Conservation (phyloP, 805 yeast species). For the Yarrowia porcina region DNA sequence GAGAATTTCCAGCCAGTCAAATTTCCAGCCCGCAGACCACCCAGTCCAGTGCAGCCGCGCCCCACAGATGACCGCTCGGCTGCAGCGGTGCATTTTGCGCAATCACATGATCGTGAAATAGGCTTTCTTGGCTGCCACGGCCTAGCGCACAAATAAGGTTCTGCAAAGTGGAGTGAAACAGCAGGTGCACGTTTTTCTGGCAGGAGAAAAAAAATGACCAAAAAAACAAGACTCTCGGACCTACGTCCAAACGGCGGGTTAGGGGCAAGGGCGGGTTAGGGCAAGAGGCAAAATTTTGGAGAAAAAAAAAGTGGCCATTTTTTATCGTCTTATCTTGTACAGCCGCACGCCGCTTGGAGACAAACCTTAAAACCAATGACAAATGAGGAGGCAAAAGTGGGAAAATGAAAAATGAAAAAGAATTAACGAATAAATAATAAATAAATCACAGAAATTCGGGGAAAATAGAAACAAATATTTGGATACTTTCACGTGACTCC, state of each 20-base stretch:
- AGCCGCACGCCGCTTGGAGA: constrained; percentile 22
- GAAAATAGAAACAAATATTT: too few relatives aligned
- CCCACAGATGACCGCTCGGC: neutral
- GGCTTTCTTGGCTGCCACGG: too few relatives aligned
- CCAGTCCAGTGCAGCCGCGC: neutral
- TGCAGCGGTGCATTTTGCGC: neutral
- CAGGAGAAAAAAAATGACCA: neutral
- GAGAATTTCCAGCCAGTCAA: neutral
- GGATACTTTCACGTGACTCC: too few relatives aligned
- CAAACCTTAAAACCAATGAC: neutral
- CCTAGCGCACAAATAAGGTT: too few relatives aligned
- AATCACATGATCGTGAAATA: constrained; percentile 23
- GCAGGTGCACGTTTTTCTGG: neutral
- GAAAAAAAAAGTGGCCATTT: too few relatives aligned
- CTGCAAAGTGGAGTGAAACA: neutral
- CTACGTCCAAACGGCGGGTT: neutral
- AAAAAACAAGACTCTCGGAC: neutral
- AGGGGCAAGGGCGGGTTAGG: neutral
- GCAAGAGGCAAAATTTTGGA: too few relatives aligned
- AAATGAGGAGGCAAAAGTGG: too few relatives aligned
- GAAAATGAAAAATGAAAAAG: too few relatives aligned
- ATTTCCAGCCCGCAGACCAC: neutral
- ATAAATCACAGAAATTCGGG: too few relatives aligned
- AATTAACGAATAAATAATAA: too few relatives aligned
- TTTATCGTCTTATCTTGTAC: neutral